Percentiles rank a stretch among this genome's conserved stretches.
These are phyloP conservation scores for Gracilaria gracilis DNA, from an alignment of 23 red algal species.

Conservation along the genomic window DNA sequence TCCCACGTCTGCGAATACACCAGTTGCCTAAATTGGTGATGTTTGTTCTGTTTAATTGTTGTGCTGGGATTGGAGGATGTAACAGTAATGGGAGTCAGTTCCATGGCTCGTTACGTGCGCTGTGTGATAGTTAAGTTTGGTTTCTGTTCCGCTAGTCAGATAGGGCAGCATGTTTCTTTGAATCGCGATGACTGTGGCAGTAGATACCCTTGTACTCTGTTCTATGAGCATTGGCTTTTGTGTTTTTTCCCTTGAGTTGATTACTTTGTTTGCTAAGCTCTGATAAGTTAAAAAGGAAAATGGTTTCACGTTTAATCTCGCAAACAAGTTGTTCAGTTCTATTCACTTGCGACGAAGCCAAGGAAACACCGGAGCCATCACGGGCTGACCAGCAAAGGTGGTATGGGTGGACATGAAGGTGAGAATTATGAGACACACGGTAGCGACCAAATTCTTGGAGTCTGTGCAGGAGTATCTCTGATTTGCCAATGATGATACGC, in stretches of 20 bases:
- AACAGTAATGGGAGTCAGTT: background rate
- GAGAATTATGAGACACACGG: constrained; percentile 41
- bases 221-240: background rate
- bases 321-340: background rate
- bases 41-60: constrained; percentile 4
- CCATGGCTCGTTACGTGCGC: background rate
- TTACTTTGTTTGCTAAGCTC: constrained; percentile 29
- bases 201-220: too few relatives aligned
- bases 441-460: constrained; percentile 28
- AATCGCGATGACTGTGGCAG: background rate
- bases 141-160: background rate
- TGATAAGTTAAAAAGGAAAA: constrained; percentile 3
- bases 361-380: constrained; percentile 52
- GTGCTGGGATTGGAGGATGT: background rate
- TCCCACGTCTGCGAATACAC: constrained; percentile 51
- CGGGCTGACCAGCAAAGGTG: constrained; percentile 19
- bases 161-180: background rate
- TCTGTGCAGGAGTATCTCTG: constrained; percentile 55
- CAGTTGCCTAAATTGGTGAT: constrained; percentile 33
- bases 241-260: constrained; percentile 4
- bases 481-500: constrained; percentile 57
- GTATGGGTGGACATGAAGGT: constrained; percentile 63
- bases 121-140: background rate
- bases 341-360: constrained; percentile 25
- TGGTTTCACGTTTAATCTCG: background rate